Evolutionary conservation across 345 rosid genomes (phyloP), one percentile per base, ranked within the genome.

Genomic region (Ceriops zippeliana): DNA sequence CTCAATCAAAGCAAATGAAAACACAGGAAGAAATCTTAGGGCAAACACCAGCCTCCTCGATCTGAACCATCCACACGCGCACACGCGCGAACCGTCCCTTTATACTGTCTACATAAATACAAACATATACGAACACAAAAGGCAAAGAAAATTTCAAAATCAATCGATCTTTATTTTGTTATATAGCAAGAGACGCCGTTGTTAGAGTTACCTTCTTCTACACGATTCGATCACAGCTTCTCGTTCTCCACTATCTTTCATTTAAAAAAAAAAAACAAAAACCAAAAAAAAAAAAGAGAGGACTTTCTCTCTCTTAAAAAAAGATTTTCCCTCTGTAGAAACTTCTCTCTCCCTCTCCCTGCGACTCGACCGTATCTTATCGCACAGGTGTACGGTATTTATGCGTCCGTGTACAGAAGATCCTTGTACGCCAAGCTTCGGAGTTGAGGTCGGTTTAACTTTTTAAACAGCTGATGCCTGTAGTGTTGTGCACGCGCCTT

Each of bases 381-480:
- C 73, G 63, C 68, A 76, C 80, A 71, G 80, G 72, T 76, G 80
- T 68, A 71, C 80, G 80, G 79, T 64, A 32, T 38, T 20, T 58
- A 53, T 70, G 73, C 75, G 26, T 62, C 22, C 75, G 75, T 53
- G 71, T 66, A 46, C 66, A 19, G 28, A 61, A 54, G 67, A 60
- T 67, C 24, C 37, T 66, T 70, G 74, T 6, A 28, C 20, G 70
- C 17, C 51, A 74, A 56, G 73, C 34, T 35, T 63, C 65, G 60
- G 24, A 31, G 34, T 46, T 30, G 15, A 30, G 6, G 32, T 69
- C 59, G 22, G 49, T 32, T 7, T 28, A 5, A 24, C 2, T 5
- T 28, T n/a, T n/a, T 21, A 19, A 31, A 9, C 21, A 0, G 1
- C 6, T 13, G 6, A 7, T 2, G 15, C 2, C 63, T 11, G 70